phyloP scores from a whole-genome alignment of 495 filamentous ascomycete genomes.

The Neurospora cerealis region DNA sequence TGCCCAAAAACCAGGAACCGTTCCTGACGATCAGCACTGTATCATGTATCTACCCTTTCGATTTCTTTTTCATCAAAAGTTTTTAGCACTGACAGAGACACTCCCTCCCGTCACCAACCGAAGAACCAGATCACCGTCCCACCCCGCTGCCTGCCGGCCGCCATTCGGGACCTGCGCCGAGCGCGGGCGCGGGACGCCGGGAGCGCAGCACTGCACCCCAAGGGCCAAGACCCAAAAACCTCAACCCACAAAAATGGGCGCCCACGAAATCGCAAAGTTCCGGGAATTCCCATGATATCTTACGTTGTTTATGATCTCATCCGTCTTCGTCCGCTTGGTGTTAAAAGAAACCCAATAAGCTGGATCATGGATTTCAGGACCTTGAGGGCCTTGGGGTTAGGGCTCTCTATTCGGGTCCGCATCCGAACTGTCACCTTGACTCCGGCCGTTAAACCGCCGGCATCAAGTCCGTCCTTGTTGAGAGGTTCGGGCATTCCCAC shows the following conservation, averaged over 20 bases:
- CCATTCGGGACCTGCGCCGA: background rate
- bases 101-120: background rate
- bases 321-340: background rate
- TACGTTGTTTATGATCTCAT: background rate
- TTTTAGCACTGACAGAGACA: background rate
- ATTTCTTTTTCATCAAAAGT: background rate
- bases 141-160: background rate
- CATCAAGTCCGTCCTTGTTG: background rate
- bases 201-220: background rate
- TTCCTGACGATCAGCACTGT: background rate
- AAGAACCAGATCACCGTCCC: background rate
- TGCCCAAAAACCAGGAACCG: background rate
- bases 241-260: background rate
- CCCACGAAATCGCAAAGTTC: background rate
- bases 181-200: background rate
- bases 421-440: background rate
- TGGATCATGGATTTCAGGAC: background rate
- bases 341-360: background rate
- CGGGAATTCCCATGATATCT: background rate
- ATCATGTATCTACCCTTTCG: too few relatives aligned
- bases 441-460: background rate
- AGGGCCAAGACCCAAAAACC: background rate
- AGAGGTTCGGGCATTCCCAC: background rate
- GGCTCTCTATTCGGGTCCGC: background rate
- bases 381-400: background rate